A percentile compares a stretch with the other conserved stretches of the same genome.
phyloP scores from a whole-genome alignment of 163 green algal genomes.

The Scenedesmus sp. region DNA sequence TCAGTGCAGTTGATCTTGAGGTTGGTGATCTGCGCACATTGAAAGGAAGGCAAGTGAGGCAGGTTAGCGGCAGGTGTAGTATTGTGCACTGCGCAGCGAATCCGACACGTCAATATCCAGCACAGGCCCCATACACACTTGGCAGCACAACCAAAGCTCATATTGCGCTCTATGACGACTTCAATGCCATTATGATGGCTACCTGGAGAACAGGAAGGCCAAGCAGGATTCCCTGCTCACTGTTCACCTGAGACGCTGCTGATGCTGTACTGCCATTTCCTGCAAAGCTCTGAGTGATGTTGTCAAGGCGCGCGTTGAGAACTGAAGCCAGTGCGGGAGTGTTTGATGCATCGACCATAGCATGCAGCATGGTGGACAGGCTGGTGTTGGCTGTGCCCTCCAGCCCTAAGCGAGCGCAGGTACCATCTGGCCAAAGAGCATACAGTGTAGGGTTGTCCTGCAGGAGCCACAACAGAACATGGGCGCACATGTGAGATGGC shows the following conservation, averaged over 20 bases:
- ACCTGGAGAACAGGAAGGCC: too few species aligned
- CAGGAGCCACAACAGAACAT: background rate
- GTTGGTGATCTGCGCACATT: conserved; percentile 25
- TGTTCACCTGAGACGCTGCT: background rate
- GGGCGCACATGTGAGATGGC: too few species aligned
- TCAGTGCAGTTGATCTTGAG: conserved; percentile 59
- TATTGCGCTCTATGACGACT: background rate
- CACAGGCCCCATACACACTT: background rate
- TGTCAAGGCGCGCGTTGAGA: background rate
- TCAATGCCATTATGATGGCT: too few species aligned
- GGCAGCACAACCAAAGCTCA: background rate
- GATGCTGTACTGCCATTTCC: background rate
- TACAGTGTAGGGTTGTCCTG: conserved; percentile 37
- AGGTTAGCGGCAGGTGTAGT: too few species aligned
- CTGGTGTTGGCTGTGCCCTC: conserved; percentile 41
- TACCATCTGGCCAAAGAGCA: conserved; percentile 48
- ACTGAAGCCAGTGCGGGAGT: conserved; percentile 6
- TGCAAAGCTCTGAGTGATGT: background rate
- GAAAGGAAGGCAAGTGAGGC: background rate
- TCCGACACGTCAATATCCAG: background rate
- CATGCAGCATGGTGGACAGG: conserved; percentile 58
- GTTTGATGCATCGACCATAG: conserved; percentile 52
- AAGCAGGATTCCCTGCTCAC: background rate
- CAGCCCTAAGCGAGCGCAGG: conserved; percentile 36
- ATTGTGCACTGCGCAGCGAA: too few species aligned